These are phyloP conservation scores for Pichia sp. DNA, from an alignment of 1,139 yeast genomes.

Conservation along the genomic window DNA sequence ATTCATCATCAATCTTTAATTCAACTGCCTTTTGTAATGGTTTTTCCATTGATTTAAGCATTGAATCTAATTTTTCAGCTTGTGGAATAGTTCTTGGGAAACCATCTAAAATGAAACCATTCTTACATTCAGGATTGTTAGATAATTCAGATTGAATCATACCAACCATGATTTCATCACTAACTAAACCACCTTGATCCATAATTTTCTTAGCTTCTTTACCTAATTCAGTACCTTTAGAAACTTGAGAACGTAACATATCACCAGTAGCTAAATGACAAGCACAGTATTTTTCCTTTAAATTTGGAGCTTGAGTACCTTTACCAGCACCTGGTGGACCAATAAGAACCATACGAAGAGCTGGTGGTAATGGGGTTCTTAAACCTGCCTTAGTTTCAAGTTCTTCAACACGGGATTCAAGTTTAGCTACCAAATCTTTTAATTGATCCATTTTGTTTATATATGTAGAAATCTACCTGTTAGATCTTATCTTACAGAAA, in stretches of 20 bases:
- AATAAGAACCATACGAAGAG: conserved; percentile 92
- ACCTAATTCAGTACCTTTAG: conserved; percentile 87
- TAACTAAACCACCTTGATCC: conserved; percentile 97
- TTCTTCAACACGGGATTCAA: conserved; percentile 57
- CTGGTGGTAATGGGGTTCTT: conserved; percentile 46
- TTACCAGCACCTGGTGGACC: conserved; percentile 99
- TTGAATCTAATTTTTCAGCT: conserved; percentile 91
- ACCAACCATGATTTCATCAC: conserved; percentile 97
- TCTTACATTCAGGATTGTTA: conserved; percentile 76
- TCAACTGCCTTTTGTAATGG: conserved; percentile 92
- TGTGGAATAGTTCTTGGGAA: conserved; percentile 99
- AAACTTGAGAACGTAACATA: conserved; percentile 96
- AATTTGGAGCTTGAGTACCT: conserved; percentile 98
- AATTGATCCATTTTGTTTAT: conserved; percentile 27
- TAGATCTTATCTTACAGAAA: not conserved
- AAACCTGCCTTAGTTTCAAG: conserved; percentile 65
- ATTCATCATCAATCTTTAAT: conserved; percentile 93
- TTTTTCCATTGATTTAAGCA: conserved; percentile 75
- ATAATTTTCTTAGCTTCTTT: conserved; percentile 95
- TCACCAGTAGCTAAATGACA: conserved; percentile 99
- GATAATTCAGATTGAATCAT: conserved; percentile 92
- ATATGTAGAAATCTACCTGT: not conserved
- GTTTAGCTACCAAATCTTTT: conserved; percentile 55
- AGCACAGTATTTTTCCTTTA: conserved; percentile 92
- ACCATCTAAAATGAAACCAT: conserved; percentile 95